These are phyloP conservation scores for Macrophomina tecta DNA, from an alignment of 2,329 filamentous ascomycete species.

Conservation along the genomic window DNA sequence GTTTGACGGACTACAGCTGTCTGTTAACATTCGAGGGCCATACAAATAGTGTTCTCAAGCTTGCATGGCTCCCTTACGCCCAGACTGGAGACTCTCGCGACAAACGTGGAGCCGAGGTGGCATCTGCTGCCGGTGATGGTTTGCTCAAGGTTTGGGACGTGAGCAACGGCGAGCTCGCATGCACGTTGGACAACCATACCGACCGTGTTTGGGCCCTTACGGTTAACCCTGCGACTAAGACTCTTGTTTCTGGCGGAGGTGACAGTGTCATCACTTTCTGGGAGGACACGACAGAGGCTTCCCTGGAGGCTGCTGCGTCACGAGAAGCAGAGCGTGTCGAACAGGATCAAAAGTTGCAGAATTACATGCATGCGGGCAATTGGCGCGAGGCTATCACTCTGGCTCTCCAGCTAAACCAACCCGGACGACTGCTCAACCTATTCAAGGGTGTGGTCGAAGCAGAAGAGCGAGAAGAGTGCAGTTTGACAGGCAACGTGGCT, in stretches of 20 bases:
- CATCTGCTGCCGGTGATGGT: slow-evolving; percentile 89
- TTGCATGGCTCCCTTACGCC: slow-evolving; percentile 76
- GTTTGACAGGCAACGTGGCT: slow-evolving; percentile 65
- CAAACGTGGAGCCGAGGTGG: slow-evolving; percentile 72
- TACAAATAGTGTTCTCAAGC: slow-evolving; percentile 92
- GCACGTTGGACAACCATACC: slow-evolving; percentile 94
- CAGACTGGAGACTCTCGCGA: slow-evolving; percentile 43
- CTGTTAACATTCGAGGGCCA: slow-evolving; percentile 94
- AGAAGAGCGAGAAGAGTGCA: slow-evolving; percentile 64
- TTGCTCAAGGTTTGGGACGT: slow-evolving; percentile 97
- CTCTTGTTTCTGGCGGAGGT: slow-evolving; percentile 86
- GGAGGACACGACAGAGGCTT: slow-evolving; percentile 86
- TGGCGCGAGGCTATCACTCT: slow-evolving; percentile 93
- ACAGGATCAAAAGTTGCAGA: slow-evolving; percentile 92
- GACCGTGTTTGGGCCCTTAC: slow-evolving; percentile 93
- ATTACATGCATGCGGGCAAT: slow-evolving; percentile 85
- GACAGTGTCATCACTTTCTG: slow-evolving; percentile 96
- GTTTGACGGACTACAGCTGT: slow-evolving; percentile 87
- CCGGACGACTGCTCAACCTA: slow-evolving; percentile 80
- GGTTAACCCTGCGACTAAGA: slow-evolving; percentile 66
- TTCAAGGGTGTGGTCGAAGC: slow-evolving; percentile 80
- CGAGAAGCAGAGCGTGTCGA: slow-evolving; percentile 83
- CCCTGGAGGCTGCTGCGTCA: slow-evolving; percentile 74
- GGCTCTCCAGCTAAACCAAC: slow-evolving; percentile 92
- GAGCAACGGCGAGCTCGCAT: slow-evolving; percentile 80